These are phyloP conservation scores for Cubamyces sp. DNA, from an alignment of 768 basidiomycete genomes.

Conservation along the genomic window DNA sequence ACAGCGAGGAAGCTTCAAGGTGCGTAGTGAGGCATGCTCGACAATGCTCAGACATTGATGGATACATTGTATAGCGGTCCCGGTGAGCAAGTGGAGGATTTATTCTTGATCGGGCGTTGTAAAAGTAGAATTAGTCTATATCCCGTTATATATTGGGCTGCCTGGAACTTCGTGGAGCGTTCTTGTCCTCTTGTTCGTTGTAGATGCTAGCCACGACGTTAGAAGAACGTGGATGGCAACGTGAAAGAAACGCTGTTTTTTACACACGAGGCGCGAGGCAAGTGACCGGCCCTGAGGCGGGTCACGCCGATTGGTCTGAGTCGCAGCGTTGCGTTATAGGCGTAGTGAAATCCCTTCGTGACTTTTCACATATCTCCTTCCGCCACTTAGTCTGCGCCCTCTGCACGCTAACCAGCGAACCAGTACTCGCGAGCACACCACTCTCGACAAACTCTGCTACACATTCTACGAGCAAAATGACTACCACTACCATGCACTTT, in stretches of 20 bases:
- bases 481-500: slow-evolving; percentile 80
- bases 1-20: slow-evolving; percentile 86
- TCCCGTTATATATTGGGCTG: slow-evolving; percentile 9
- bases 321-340: slow-evolving; percentile 5
- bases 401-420: slow-evolving; percentile 17
- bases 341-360: slow-evolving; percentile 13
- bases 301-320: slow-evolving; percentile 26
- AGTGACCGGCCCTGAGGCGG: slow-evolving; percentile 31
- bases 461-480: slow-evolving; percentile 42
- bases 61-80: slow-evolving; percentile 52
- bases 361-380: slow-evolving; percentile 26
- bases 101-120: slow-evolving; percentile 42
- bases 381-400: slow-evolving; percentile 18
- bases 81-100: slow-evolving; percentile 73
- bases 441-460: slow-evolving; percentile 13
- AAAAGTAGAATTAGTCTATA: slow-evolving; percentile 23
- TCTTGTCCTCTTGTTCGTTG: not conserved
- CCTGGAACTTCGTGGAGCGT: not conserved
- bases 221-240: slow-evolving; percentile 3
- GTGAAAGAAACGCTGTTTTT: slow-evolving; percentile 16
- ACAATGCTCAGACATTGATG: slow-evolving; percentile 9
- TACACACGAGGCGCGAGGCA: slow-evolving; percentile 1
- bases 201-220: not conserved
- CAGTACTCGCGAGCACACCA: slow-evolving; percentile 10
- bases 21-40: slow-evolving; percentile 42